Evolutionary conservation across 2,329 filamentous ascomycete genomes (phyloP).

Genomic region (Microdochium trichocladiopsis): DNA sequence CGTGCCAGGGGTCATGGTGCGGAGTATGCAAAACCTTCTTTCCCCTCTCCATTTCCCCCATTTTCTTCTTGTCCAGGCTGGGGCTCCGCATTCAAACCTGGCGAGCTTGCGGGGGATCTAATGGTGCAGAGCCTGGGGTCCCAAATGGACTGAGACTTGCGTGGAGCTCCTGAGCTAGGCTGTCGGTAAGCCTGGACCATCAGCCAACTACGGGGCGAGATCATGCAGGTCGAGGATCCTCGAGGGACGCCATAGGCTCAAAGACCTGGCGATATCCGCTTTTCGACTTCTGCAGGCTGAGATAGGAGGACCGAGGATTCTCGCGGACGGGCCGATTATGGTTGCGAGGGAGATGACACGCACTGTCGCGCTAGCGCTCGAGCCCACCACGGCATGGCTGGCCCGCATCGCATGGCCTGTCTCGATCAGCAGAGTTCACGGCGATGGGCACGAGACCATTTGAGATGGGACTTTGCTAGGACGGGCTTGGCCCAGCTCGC

Average conservation of each 20-base stretch:
- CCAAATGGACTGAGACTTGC: no score
- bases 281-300: background rate
- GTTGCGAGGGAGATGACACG: background rate
- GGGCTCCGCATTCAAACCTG: background rate
- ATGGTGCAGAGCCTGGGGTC: background rate
- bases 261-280: background rate
- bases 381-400: no score
- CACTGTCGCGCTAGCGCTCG: background rate
- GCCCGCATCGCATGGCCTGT: background rate
- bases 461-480: background rate
- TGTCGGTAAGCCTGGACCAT: background rate
- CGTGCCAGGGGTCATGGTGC: background rate
- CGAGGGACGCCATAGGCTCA: background rate
- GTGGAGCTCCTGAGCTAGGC: background rate
- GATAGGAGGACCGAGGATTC: background rate
- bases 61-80: background rate
- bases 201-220: background rate
- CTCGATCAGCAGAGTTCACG: background rate
- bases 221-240: no score
- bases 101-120: background rate
- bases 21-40: background rate
- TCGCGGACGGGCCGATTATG: background rate
- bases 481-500: background rate
- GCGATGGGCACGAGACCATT: background rate
- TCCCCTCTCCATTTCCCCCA: background rate